phyloP scores from a whole-genome alignment of 2,329 filamentous ascomycete genomes.

The Penicillium hesseltinei region DNA sequence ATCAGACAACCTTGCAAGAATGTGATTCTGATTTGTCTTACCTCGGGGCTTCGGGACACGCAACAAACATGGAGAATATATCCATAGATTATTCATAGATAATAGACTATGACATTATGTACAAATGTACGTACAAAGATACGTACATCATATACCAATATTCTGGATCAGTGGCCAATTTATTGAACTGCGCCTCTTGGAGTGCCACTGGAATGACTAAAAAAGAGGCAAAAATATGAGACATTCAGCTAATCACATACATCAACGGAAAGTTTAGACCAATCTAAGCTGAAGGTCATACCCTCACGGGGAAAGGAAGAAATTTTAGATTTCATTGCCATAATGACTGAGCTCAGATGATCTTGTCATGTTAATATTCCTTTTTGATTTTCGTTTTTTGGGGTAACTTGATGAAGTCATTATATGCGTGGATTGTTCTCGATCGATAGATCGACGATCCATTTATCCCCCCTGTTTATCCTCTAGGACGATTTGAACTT shows the following conservation, averaged over 20 bases:
- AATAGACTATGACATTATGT: neutral
- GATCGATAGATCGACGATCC: constrained; percentile 7
- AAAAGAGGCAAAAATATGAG: constrained; percentile 3
- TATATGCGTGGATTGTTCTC: constrained; percentile 8
- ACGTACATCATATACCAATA: neutral
- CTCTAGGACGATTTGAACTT: constrained; percentile 11
- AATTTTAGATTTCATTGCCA: neutral
- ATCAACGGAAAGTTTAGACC: neutral
- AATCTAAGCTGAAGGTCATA: constrained; percentile 1
- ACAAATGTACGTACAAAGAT: neutral
- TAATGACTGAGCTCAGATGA: neutral
- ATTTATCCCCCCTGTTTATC: neutral
- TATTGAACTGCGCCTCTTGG: neutral
- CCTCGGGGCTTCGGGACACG: constrained; percentile 1
- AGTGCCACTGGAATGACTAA: neutral
- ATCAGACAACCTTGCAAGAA: neutral
- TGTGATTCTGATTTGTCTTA: constrained; percentile 6
- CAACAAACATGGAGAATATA: constrained; percentile 4
- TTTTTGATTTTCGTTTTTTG: neutral
- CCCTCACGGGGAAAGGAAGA: neutral
- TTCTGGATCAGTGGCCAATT: neutral
- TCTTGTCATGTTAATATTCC: neutral
- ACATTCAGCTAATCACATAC: constrained; percentile 7
- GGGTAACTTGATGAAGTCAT: constrained; percentile 6
- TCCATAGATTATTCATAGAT: neutral